A percentile compares a stretch with the other conserved stretches of the same genome.
Conservation (phyloP, 495 filamentous ascomycete genomes). For the Podospora conica region DNA sequence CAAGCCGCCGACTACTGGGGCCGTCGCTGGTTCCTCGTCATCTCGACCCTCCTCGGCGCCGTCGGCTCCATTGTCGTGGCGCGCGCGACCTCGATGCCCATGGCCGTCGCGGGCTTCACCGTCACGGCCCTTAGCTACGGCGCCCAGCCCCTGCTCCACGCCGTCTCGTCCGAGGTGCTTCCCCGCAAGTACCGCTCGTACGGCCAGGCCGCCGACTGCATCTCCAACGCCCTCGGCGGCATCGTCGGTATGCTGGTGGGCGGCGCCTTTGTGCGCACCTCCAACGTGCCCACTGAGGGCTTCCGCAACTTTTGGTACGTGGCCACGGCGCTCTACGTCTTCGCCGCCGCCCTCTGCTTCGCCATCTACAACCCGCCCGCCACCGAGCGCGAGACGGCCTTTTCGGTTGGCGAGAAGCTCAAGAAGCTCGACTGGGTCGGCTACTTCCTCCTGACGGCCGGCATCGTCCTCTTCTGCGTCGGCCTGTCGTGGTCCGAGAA, state of each 20-base stretch:
- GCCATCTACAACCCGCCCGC: conserved; percentile 24
- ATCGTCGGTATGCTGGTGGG: conserved; percentile 19
- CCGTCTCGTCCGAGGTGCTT: conserved; percentile 32
- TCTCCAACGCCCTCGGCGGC: conserved; percentile 21
- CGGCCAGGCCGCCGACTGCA: conserved; percentile 26
- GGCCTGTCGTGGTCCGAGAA: conserved; percentile 31
- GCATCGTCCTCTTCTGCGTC: conserved; percentile 30
- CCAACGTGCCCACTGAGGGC: conserved; percentile 19
- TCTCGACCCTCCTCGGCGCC: conserved; percentile 25
- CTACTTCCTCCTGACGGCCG: conserved; percentile 22
- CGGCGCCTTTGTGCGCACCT: conserved; percentile 23
- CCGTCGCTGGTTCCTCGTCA: conserved; percentile 31
- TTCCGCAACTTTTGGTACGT: conserved; percentile 32
- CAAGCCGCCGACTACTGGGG: conserved; percentile 38
- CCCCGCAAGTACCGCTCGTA: conserved; percentile 26
- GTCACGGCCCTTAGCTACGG: conserved; percentile 26
- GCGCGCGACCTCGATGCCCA: conserved; percentile 25
- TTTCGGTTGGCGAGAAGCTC: conserved; percentile 25
- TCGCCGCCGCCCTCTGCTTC: conserved; percentile 18
- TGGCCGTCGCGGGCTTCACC: conserved; percentile 29
- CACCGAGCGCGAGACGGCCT: conserved; percentile 12
- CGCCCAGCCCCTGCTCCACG: conserved; percentile 31
- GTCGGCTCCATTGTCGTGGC: conserved; percentile 28
- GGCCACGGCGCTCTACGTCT: conserved; percentile 16
- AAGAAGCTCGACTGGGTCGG: conserved; percentile 31